Base-by-base conservation (phyloP, 495 filamentous ascomycete species). In the Bryoglossum gracile region DNA sequence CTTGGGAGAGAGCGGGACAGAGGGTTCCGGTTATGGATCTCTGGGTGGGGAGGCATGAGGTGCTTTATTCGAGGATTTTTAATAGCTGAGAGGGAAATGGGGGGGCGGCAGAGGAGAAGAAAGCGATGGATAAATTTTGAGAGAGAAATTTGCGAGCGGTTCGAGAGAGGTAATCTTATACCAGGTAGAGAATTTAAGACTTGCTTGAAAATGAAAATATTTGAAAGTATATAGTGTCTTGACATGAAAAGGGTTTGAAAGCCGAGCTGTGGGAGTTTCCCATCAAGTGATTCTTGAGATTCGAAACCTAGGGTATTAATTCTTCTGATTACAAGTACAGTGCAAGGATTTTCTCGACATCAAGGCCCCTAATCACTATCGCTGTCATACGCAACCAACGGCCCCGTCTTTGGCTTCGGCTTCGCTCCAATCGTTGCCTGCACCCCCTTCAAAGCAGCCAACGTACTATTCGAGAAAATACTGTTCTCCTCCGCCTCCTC, bases 11-110 rank as follows among this genome's bases (percentile, higher is more conserved):
- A 60, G 91, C 89, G 1, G 91, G 84, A n/a, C 89, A 96, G 70
- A 76, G 72, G 21, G 84, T 91, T 32, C 89, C 90, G 6, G 79
- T 83, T 14, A 76, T 96, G 72, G 92, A 98, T 75, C 61, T 98
- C 36, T 98, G 91, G 88, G 72, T 94, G 48, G 92, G 94, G 9
- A 78, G 92, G 62, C 92, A 98, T 68, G 92, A 98, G 72, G 64
- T 95, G 62, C 66, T 98, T 32, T 98, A 98, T 68, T 94, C 87
- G 54, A 81, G 92, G 62, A 97, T 98, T 42, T 98, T 98, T 58
- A 97, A 98, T 63, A 75, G 73, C 45, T 78, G 46, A 63, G 36
- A 2, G n/a, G 16, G 3, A 24, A 24, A 14, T 19, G 8, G 35
- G 3, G 8, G 30, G 35, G 17, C 36, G n/a, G n/a, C n/a, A n/a